Evolutionary conservation across 768 basidiomycete species (phyloP), one percentile per base, ranked within the genome.

Genomic region (Chlorophyllum brunneum): DNA sequence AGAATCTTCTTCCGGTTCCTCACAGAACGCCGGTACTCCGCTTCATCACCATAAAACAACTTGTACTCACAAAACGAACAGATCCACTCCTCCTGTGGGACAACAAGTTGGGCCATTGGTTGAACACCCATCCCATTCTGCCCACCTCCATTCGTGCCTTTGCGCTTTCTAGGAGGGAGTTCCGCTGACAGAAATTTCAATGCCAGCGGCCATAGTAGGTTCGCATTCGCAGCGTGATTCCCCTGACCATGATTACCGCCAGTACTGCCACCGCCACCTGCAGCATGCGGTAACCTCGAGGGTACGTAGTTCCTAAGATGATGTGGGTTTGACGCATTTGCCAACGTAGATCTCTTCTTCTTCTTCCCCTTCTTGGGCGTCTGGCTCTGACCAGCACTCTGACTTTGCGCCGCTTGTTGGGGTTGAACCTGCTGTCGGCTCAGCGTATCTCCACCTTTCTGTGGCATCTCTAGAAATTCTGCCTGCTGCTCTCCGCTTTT

Each of bases 291-390:
- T 47, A 92, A 70, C 13, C 91, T 78, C 38, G 92, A 93, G 13
- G 92, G 91, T 38, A 94, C 82, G 70, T 94, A 98, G 72, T 98
- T 98, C 63, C 88, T 79, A 53, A 95, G 77, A 70, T 97, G 95
- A 69, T 98, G 95, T 2, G 92, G 94, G 64, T 98, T 97, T 47
- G 90, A 88, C 39, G 92, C 92, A 65, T 97, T 95, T 39, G 93
- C 92, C 27, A 92, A 75, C 4, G 87, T 87, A 43, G 87, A 86
- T 43, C 92, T 81, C 71, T 97, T 98, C 83, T 97, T 98, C 81
- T 95, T 95, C 80, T 92, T 94, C 24, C 67, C 63, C 31, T 59
- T 65, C 54, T 68, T 66, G 41, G 65, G 55, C 59, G 71, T 74
- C 57, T 44, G 54, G 42, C 45, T 61, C 56, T 43, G 41, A 37